Percentiles rank a stretch among this genome's conserved stretches.
phyloP scores from a whole-genome alignment of 257 asterid species.

The Solanum okadae region DNA sequence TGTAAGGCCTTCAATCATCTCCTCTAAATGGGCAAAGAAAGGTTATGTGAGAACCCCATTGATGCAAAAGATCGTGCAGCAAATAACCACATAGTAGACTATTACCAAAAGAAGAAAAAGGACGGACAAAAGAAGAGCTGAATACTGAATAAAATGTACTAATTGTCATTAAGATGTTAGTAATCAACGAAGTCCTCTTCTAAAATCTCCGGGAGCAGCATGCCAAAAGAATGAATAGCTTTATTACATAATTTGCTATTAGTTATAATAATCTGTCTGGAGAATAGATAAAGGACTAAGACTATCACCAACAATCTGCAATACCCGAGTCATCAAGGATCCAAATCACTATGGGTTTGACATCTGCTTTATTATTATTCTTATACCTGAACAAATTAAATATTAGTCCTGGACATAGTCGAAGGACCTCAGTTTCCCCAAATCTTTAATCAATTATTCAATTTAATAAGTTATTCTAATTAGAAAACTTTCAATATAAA shows the following conservation, averaged over 20 bases:
- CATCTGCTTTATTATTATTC: not conserved
- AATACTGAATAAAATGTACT: not conserved
- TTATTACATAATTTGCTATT: not conserved
- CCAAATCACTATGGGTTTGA: not conserved
- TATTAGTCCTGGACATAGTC: not conserved
- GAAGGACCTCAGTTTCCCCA: not conserved
- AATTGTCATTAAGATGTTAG: not conserved
- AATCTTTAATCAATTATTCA: not conserved
- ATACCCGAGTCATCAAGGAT: not conserved
- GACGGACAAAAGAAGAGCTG: not conserved
- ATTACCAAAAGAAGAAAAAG: not conserved
- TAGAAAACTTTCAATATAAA: not conserved
- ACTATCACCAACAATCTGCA: not conserved
- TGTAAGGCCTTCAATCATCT: constrained; percentile 82
- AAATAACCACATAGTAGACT: not conserved
- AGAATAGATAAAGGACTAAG: not conserved
- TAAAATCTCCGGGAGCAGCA: not conserved
- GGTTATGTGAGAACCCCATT: constrained; percentile 6
- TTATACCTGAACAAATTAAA: not conserved
- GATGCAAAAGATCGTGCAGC: not conserved
- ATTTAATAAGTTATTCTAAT: not conserved
- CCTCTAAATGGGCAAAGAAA: constrained; percentile 39
- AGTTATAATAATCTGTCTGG: not conserved
- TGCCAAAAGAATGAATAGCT: not conserved
- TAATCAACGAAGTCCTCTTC: not conserved